phyloP scores from a whole-genome alignment of 768 basidiomycete species.

The Tulasnella sp. region DNA sequence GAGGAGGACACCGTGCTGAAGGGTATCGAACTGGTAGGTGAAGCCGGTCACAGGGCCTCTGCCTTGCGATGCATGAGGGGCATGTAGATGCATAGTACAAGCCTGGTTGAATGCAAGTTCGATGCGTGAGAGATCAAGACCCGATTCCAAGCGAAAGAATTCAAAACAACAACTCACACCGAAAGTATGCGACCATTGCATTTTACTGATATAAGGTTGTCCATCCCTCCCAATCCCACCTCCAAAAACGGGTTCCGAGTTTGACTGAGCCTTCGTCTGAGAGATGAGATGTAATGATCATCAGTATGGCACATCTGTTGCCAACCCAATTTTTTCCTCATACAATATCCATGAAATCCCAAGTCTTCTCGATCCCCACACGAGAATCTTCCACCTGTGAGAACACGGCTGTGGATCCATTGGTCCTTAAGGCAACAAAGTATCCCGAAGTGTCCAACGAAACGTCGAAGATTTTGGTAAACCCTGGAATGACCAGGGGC shows the following conservation, averaged over 20 bases:
- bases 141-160: too few species aligned
- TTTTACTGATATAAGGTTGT: conserved; percentile 45
- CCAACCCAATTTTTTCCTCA: conserved; percentile 20
- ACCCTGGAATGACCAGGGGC: conserved; percentile 28
- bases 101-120: conserved; percentile 30
- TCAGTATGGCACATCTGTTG: not conserved
- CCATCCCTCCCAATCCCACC: conserved; percentile 45
- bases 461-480: conserved; percentile 48
- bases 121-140: not conserved
- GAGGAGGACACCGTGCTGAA: conserved; percentile 52
- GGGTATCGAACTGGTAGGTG: conserved; percentile 55
- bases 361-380: conserved; percentile 32
- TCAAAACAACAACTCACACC: conserved; percentile 34
- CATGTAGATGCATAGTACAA: conserved; percentile 44
- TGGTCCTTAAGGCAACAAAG: conserved; percentile 46
- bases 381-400: conserved; percentile 36
- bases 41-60: conserved; percentile 42
- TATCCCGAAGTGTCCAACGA: conserved; percentile 46
- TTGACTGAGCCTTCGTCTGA: conserved; percentile 32
- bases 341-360: conserved; percentile 52
- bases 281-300: not conserved
- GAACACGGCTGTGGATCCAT: conserved; percentile 49
- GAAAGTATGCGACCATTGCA: conserved; percentile 53
- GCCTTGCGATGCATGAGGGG: conserved; percentile 38
- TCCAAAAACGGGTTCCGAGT: conserved; percentile 43